Percentiles rank a stretch among this genome's conserved stretches.
These are phyloP conservation scores for Suillus lakei DNA, from an alignment of 768 basidiomycete genomes.

Conservation along the genomic window DNA sequence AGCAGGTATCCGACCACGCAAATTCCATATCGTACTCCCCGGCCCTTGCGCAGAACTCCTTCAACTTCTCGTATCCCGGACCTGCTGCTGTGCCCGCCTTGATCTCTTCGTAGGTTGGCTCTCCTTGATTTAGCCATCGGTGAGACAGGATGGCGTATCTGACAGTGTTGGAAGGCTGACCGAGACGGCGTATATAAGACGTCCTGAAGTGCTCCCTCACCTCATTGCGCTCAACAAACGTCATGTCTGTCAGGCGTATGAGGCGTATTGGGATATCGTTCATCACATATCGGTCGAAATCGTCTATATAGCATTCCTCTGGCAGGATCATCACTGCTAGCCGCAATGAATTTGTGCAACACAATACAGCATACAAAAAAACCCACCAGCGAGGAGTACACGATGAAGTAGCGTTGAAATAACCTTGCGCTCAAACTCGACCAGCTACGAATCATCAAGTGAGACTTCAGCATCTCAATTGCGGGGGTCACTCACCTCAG, in stretches of 20 bases:
- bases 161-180: not conserved
- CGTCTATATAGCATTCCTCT: not conserved
- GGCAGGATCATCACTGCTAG: not conserved
- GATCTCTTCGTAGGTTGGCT: conserved; percentile 6
- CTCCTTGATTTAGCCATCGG: conserved; percentile 11
- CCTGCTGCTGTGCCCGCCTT: not conserved
- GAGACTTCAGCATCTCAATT: not conserved
- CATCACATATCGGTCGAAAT: not conserved
- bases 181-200: not conserved
- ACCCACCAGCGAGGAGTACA: not conserved
- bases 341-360: not conserved
- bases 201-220: not conserved
- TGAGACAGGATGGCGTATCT: conserved; percentile 14
- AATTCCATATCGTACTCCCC: not conserved
- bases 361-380: not conserved
- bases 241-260: not conserved
- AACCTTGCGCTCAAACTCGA: not conserved
- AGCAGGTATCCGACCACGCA: not conserved
- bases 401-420: not conserved
- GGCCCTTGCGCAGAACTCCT: not conserved
- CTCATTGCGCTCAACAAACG: conserved; percentile 1
- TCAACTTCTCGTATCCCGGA: conserved; percentile 1
- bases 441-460: not conserved
- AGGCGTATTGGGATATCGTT: not conserved
- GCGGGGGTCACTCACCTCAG: not conserved